Base-by-base conservation (phyloP, 202 grass and related monocot species). In the Saccharum hybrid region DNA sequence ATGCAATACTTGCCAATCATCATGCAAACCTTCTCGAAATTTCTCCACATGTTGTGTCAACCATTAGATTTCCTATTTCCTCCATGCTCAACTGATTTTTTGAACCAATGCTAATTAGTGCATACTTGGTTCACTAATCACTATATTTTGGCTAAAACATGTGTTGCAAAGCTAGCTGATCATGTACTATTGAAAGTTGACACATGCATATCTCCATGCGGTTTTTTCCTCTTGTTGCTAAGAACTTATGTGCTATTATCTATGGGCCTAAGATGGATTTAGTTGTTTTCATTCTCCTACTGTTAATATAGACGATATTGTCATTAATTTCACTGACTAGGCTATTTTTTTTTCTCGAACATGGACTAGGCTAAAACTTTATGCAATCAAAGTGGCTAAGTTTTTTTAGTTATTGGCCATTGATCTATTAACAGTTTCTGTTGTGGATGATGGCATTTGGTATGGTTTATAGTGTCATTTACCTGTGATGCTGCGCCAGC, bases 391-490 rank as follows among this genome's bases (percentile, higher is more conserved):
- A 82, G 1, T 71, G 22, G 10, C 11, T 77, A 56, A 73, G 9
- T 1, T 30, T 75, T 67, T 54, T 0, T 7, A 75, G 61, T 41
- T 74, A 68, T 66, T 38, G 10, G 10, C 30, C 46, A 38, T 66
- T 36, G 38, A 78, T 66, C 34, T 72, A 26, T 78, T 51, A 28
- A 4, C 26, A 41, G 40, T 56, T 70, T 78, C 12, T 57, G 1
- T 72, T 68, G 37, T 73, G 71, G 22, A 2, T n/a, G 54, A 26
- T 63, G 56, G 1, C 18, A 30, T 72, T 43, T 65, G 41, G 63
- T 72, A 37, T 81, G 77, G 36, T 59, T 80, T 67, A 13, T 52
- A 15, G 34, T 81, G 16, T 3, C 26, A 74, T 81, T 86, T 19
- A 3, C 2, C 0, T 34, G 4, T 51, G 43, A 31, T 74, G 26